These are phyloP conservation scores for Epichloe bromicola DNA, from an alignment of 2,329 filamentous ascomycete genomes.

Conservation along the genomic window DNA sequence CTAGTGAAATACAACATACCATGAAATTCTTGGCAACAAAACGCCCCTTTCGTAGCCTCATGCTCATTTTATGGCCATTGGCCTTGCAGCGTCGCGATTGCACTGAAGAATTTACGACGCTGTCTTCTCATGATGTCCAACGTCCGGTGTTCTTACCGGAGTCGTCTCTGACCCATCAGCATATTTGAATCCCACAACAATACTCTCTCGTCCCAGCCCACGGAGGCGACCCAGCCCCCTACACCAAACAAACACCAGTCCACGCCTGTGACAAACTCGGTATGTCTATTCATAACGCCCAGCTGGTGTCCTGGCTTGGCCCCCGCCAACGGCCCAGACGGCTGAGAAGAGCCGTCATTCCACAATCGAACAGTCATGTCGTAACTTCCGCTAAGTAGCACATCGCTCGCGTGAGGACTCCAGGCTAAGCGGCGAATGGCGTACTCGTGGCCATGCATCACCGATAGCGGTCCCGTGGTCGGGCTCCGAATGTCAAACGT, in stretches of 20 bases:
- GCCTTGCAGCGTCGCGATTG: background rate
- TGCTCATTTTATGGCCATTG: background rate
- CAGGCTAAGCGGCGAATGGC: constrained; percentile 76
- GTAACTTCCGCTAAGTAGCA: constrained; percentile 81
- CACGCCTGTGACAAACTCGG: constrained; percentile 89
- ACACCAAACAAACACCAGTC: constrained; percentile 97
- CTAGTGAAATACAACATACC: background rate
- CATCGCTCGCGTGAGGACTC: constrained; percentile 86
- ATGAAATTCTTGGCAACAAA: background rate
- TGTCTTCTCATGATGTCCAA: background rate
- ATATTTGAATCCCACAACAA: constrained; percentile 79
- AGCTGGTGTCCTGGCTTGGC: constrained; percentile 53
- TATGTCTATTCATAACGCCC: constrained; percentile 82
- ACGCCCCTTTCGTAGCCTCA: background rate
- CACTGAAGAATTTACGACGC: no score
- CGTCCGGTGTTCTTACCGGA: background rate
- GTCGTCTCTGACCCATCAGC: constrained; percentile 21
- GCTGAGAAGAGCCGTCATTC: constrained; percentile 54
- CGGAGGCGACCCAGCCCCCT: constrained; percentile 90
- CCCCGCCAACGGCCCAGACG: constrained; percentile 20
- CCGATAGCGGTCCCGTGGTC: constrained; percentile 53
- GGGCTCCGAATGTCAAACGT: constrained; percentile 84
- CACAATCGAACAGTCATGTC: constrained; percentile 96
- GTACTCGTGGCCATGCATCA: constrained; percentile 80
- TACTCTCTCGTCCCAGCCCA: constrained; percentile 86